phyloP scores from a whole-genome alignment of 257 asterid species.

The Handroanthus guayacan region DNA sequence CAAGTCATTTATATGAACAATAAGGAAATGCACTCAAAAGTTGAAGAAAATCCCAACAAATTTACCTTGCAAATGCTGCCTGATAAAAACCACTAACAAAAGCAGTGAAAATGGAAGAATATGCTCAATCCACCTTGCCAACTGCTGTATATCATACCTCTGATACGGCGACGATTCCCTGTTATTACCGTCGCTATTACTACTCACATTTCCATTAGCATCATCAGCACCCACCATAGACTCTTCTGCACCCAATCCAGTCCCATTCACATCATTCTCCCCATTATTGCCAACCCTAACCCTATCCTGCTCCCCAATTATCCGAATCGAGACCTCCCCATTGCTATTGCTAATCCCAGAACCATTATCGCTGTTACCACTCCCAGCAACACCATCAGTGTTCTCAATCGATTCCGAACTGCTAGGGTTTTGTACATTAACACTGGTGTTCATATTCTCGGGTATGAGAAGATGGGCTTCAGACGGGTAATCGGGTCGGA shows the following conservation, averaged over 20 bases:
- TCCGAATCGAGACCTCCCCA: slow-evolving; percentile 78
- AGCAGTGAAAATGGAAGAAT: slow-evolving; percentile 78
- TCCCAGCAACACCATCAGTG: slow-evolving; percentile 29
- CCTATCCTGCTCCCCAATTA: slow-evolving; percentile 56
- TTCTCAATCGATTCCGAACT: slow-evolving; percentile 25
- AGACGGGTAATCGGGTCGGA: slow-evolving; percentile 51
- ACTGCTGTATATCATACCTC: slow-evolving; percentile 80
- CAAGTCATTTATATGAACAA: not conserved
- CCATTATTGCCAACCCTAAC: slow-evolving; percentile 43
- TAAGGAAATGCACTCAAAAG: slow-evolving; percentile 14
- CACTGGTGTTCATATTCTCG: slow-evolving; percentile 14
- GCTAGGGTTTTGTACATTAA: slow-evolving; percentile 30
- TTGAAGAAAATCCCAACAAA: not conserved
- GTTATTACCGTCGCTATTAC: slow-evolving; percentile 24
- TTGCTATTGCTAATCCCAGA: slow-evolving; percentile 32
- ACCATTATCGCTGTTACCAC: slow-evolving; percentile 37
- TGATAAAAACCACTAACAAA: slow-evolving; percentile 70
- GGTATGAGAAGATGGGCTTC: slow-evolving; percentile 49
- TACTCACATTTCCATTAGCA: slow-evolving; percentile 32
- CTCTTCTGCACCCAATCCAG: slow-evolving; percentile 40
- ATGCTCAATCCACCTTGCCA: slow-evolving; percentile 81
- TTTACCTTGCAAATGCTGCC: slow-evolving; percentile 82
- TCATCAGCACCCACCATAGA: slow-evolving; percentile 30
- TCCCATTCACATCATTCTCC: slow-evolving; percentile 39
- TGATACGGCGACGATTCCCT: slow-evolving; percentile 53